phyloP scores from a whole-genome alignment of 208 protist genomes.

The Crithidia fasciculata region DNA sequence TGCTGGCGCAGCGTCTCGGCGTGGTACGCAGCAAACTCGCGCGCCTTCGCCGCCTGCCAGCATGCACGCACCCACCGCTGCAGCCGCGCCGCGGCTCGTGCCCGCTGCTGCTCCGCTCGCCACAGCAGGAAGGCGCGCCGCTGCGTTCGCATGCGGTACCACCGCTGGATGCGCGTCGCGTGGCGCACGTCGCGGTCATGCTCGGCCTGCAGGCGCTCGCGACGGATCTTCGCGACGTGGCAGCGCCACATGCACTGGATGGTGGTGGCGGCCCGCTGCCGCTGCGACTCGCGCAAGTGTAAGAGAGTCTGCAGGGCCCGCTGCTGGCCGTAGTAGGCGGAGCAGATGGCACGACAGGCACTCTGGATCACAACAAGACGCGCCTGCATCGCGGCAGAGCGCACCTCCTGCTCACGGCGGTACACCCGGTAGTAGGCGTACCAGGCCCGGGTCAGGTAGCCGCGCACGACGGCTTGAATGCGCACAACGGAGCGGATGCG shows the following conservation, averaged over 20 bases:
- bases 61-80: constrained; percentile 61
- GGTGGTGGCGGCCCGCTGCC: constrained; percentile 46
- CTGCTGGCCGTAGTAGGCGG: constrained; percentile 37
- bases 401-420: constrained; percentile 72
- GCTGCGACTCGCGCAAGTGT: constrained; percentile 30
- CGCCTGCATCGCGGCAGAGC: constrained; percentile 67
- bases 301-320: constrained; percentile 35
- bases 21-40: constrained; percentile 72
- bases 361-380: constrained; percentile 69
- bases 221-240: constrained; percentile 60
- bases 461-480: constrained; percentile 83
- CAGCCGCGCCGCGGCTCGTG: constrained; percentile 53
- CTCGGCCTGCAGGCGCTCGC: constrained; percentile 72
- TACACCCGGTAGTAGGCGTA: constrained; percentile 84
- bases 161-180: constrained; percentile 61
- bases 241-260: constrained; percentile 84
- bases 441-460: constrained; percentile 84
- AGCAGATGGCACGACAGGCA: constrained; percentile 47
- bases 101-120: constrained; percentile 47
- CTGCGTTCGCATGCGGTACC: constrained; percentile 62
- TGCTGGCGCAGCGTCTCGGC: constrained; percentile 55
- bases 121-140: constrained; percentile 58
- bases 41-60: constrained; percentile 56
- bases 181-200: constrained; percentile 45
- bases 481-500: constrained; percentile 61